Evolutionary conservation across 148 eudicot genomes (phyloP).

Genomic region (Cornus florida): DNA sequence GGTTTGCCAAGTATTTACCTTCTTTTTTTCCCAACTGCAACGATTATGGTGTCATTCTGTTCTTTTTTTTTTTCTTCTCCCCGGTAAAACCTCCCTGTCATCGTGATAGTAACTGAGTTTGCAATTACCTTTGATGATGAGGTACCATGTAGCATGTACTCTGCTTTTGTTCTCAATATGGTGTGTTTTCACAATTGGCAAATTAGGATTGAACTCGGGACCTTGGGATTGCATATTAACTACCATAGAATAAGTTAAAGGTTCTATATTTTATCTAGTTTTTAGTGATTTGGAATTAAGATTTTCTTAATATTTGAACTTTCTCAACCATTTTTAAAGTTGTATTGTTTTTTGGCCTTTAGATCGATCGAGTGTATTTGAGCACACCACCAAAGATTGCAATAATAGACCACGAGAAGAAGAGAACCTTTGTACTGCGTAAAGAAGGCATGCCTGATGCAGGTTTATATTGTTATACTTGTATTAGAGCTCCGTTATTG

Average conservation of each 20-base stretch:
- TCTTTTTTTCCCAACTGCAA: neutral
- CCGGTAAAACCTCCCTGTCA: no score
- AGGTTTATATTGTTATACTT: constrained; percentile 35
- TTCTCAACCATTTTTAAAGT: neutral
- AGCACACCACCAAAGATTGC: constrained; percentile 84
- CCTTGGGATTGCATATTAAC: no score
- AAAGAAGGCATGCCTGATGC: constrained; percentile 41
- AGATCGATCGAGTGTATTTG: constrained; percentile 77
- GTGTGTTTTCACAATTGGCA: neutral
- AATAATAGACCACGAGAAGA: constrained; percentile 85
- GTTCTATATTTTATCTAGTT: neutral
- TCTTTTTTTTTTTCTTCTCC: no score
- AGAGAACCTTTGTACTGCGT: constrained; percentile 64
- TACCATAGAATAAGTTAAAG: neutral
- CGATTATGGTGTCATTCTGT: no score
- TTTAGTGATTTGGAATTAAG: neutral
- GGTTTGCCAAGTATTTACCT: constrained; percentile 38
- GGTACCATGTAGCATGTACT: constrained; percentile 14
- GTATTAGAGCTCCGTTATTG: neutral
- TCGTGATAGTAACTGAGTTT: constrained; percentile 11
- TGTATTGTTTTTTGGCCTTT: constrained; percentile 16
- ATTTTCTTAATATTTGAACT: neutral
- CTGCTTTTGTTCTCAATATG: neutral
- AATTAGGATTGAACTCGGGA: neutral
- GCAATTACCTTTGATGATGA: constrained; percentile 88